phyloP scores from a whole-genome alignment of 441 rosid species.

The Breynia disticha region DNA sequence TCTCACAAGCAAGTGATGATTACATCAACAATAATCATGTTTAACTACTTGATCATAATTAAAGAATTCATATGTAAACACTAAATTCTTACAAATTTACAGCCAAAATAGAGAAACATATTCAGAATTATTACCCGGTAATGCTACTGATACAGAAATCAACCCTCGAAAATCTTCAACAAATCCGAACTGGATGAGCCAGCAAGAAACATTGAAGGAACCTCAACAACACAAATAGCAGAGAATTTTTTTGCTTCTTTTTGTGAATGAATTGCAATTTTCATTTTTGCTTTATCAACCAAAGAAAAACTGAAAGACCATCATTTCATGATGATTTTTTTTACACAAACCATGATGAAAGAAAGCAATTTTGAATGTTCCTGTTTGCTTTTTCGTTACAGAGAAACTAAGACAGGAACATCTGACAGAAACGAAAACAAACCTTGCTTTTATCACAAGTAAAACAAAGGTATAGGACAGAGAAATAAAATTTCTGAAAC shows the following conservation, averaged over 20 bases:
- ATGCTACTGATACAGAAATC: no score
- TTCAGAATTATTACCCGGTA: no score
- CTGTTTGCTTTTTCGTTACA: not conserved
- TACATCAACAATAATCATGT: not conserved
- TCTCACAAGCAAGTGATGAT: not conserved
- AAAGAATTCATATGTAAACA: not conserved
- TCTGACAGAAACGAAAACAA: no score
- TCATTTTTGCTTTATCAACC: not conserved
- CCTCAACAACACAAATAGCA: not conserved
- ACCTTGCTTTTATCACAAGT: no score
- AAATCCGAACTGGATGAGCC: no score
- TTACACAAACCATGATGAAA: not conserved
- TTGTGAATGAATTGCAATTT: not conserved
- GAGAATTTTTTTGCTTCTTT: not conserved
- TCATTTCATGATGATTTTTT: not conserved
- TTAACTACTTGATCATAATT: not conserved
- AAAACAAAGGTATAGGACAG: no score
- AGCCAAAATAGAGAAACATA: no score
- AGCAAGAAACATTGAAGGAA: no score
- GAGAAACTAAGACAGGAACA: not conserved
- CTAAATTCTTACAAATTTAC: no score
- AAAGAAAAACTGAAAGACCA: not conserved
- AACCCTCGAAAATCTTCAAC: no score
- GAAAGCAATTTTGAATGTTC: not conserved
- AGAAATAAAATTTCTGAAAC: no score